Conservation (phyloP, 1,284 basidiomycete genomes). For the Apiotrichum gracile region DNA sequence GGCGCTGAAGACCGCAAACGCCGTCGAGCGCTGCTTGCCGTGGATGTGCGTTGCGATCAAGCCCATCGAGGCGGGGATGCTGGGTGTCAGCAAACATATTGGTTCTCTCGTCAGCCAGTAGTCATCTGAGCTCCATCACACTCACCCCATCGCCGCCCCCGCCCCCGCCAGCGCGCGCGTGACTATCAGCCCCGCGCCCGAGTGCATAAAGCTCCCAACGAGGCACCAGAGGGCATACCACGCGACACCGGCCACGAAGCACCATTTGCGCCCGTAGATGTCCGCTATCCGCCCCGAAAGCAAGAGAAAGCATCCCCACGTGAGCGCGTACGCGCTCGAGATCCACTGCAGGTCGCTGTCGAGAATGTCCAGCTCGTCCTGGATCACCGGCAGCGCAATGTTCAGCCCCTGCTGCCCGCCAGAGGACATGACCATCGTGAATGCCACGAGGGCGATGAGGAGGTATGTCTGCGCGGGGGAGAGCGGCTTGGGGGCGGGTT, state of each 20-base stretch:
- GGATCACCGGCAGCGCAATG: conserved; percentile 41
- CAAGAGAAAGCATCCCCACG: conserved; percentile 39
- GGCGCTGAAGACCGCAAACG: conserved; percentile 15
- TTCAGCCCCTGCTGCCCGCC: conserved; percentile 24
- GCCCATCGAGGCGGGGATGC: conserved; percentile 14
- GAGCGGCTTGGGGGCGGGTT: not conserved
- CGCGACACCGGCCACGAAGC: conserved; percentile 36
- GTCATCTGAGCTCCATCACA: no score
- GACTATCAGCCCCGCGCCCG: conserved; percentile 31
- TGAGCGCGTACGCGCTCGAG: conserved; percentile 35
- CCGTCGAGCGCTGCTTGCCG: conserved; percentile 19
- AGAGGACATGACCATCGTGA: conserved; percentile 9
- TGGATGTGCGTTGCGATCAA: conserved; percentile 18
- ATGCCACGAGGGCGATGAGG: conserved; percentile 9
- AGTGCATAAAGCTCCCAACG: conserved; percentile 33
- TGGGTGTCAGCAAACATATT: conserved; percentile 4
- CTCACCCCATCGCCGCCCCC: conserved; percentile 31
- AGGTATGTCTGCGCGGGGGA: not conserved
- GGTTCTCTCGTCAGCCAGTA: no score
- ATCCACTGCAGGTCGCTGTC: conserved; percentile 37
- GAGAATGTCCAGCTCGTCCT: conserved; percentile 23
- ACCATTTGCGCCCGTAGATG: conserved; percentile 31
- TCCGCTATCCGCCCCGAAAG: conserved; percentile 41
- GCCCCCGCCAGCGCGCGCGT: conserved; percentile 31
- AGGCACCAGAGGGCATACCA: conserved; percentile 37